Percentiles rank a stretch among this genome's conserved stretches.
Conservation (phyloP, 495 filamentous ascomycete genomes). For the Cryomyces minteri region DNA sequence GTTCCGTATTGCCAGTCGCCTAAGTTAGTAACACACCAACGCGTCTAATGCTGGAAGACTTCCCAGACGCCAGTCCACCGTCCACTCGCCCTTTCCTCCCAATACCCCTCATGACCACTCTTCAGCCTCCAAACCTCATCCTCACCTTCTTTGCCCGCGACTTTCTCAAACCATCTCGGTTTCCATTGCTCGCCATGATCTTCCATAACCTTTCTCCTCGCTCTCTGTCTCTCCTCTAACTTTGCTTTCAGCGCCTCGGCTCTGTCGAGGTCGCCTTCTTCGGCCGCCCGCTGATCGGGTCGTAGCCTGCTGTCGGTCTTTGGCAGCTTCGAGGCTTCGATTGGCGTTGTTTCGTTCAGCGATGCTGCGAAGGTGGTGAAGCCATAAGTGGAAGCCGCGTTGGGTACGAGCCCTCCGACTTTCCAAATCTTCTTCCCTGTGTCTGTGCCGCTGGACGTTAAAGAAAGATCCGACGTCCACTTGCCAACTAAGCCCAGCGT, state of each 20-base stretch:
- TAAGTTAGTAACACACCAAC: not conserved
- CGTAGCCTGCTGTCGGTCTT: slow-evolving; percentile 66
- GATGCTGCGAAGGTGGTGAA: slow-evolving; percentile 70
- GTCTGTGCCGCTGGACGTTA: slow-evolving; percentile 34
- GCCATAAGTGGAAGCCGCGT: slow-evolving; percentile 63
- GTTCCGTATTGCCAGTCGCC: too few species aligned
- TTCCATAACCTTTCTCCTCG: slow-evolving; percentile 57
- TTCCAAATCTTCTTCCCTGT: slow-evolving; percentile 48
- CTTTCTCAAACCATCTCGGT: slow-evolving; percentile 69
- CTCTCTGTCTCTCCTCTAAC: slow-evolving; percentile 73
- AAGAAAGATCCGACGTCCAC: slow-evolving; percentile 57
- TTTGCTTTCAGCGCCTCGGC: slow-evolving; percentile 69
- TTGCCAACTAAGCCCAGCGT: slow-evolving; percentile 54
- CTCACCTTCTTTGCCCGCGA: slow-evolving; percentile 22
- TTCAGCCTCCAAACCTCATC: slow-evolving; percentile 73
- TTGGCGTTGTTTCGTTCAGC: slow-evolving; percentile 70
- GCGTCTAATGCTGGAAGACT: slow-evolving; percentile 38
- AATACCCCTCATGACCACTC: slow-evolving; percentile 69
- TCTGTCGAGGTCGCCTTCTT: slow-evolving; percentile 62
- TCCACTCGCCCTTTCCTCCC: slow-evolving; percentile 61
- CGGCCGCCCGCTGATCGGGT: slow-evolving; percentile 81
- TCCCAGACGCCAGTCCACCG: slow-evolving; percentile 52
- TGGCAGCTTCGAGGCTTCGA: slow-evolving; percentile 56
- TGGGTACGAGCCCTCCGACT: slow-evolving; percentile 53
- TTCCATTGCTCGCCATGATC: slow-evolving; percentile 45